These are phyloP conservation scores for Gardenia jasminoides DNA, from an alignment of 257 asterid genomes.

Conservation along the genomic window DNA sequence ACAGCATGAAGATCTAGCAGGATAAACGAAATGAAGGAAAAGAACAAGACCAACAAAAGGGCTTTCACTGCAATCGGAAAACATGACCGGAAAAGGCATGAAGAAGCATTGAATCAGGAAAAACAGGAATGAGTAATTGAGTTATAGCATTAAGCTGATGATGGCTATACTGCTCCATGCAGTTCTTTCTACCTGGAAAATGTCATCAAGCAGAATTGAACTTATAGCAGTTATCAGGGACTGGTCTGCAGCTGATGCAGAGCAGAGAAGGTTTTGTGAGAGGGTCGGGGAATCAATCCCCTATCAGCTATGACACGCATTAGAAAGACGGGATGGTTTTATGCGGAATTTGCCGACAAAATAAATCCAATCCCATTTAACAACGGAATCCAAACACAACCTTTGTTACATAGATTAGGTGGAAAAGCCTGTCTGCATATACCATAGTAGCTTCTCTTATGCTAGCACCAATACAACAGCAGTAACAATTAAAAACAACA, in stretches of 20 bases:
- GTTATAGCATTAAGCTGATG: constrained; percentile 4
- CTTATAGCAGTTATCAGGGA: no score
- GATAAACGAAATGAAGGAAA: neutral
- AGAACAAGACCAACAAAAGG: neutral
- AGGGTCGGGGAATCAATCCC: neutral
- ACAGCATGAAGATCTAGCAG: no score
- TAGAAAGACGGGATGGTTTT: neutral
- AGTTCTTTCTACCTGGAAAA: neutral
- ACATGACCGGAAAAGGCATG: neutral
- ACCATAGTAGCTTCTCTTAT: no score
- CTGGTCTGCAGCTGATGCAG: neutral
- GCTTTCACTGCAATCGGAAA: no score
- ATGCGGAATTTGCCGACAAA: neutral
- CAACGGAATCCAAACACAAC: neutral
- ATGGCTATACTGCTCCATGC: neutral
- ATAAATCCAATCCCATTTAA: neutral
- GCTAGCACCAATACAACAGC: no score
- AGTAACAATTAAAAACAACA: no score
- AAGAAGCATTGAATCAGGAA: neutral
- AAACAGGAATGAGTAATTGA: neutral
- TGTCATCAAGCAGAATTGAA: neutral
- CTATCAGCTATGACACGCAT: constrained; percentile 17
- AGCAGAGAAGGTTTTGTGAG: neutral
- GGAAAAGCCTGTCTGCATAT: no score
- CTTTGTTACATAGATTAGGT: neutral